Evolutionary conservation across 1,284 basidiomycete genomes (phyloP), one percentile per base, ranked within the genome.

Genomic region (Neonothopanus nambi): DNA sequence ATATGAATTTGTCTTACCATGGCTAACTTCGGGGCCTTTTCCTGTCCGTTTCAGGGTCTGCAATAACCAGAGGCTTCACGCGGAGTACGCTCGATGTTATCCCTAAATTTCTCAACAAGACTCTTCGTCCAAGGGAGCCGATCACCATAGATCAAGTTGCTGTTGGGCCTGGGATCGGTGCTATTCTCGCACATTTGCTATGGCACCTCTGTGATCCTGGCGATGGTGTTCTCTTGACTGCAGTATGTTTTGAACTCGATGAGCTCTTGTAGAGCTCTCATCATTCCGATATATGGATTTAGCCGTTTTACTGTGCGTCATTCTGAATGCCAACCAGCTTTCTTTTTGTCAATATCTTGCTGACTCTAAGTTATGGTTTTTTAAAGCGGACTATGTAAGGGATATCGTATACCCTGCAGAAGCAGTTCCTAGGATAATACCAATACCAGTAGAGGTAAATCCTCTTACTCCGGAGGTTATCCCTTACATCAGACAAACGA

Each of bases 141-240:
- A 54, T 58, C 18, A 43, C 42, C 2, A 30, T 43, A 30, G 42
- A 56, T 24, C 37, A 50, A 15, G 37, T 35, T 7, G 55, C 47
- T 1, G 18, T 52, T 43, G 57, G 55, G 12, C 51, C 57, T 33
- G 57, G 57, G 15, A 46, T 56, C 11, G 54, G 55, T 4, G 45
- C 51, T 13, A 30, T 59, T 9, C 35, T 59, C n/a, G 39, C 57
- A 8, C 57, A 56, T 15, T 28, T 59, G n/a, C 13, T 56, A 8
- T 59, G 57, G 57, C 43, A 49, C 43, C 23, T 56, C 15, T 53
- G 51, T 20, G 57, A 56, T 17, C 33, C 41, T 7, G 57, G 57
- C 15, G 57, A 59, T 6, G 57, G 55, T 13, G 51, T 59, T 7
- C 13, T 59, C 9, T 20, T 59, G 26, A 56, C 57, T 23, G 44